Percentiles rank a stretch among this genome's conserved stretches.
These are phyloP conservation scores for Parachaetomium inaequale DNA, from an alignment of 495 filamentous ascomycete genomes.

Conservation along the genomic window DNA sequence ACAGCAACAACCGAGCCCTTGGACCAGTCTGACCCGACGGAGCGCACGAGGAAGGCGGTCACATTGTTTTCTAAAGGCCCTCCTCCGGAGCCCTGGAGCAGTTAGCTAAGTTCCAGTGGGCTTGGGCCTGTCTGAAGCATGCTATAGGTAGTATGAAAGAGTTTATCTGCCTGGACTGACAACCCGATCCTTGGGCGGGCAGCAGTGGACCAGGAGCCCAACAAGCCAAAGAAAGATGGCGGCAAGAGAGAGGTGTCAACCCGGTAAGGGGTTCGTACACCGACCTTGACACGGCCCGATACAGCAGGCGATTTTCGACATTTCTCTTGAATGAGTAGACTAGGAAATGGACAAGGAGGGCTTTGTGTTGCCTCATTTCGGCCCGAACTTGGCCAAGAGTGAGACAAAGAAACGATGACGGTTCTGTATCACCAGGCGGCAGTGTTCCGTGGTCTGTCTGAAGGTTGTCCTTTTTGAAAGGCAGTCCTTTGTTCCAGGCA, in stretches of 20 bases:
- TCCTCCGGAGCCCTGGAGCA: slow-evolving; percentile 77
- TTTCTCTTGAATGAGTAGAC: too few species aligned
- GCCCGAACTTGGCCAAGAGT: too few species aligned
- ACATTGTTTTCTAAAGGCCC: slow-evolving; percentile 86
- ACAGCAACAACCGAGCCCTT: slow-evolving; percentile 80
- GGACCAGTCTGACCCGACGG: slow-evolving; percentile 69
- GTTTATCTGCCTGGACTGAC: neutral
- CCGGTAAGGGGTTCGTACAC: too few species aligned
- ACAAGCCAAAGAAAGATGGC: too few species aligned
- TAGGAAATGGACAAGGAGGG: neutral
- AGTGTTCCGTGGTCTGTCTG: neutral
- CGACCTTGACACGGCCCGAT: too few species aligned
- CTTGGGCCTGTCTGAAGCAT: neutral
- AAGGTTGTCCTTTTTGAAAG: neutral
- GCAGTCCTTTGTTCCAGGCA: neutral
- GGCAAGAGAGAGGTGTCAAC: neutral
- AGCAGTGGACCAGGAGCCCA: too few species aligned
- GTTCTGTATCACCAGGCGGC: neutral
- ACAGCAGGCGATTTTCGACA: too few species aligned
- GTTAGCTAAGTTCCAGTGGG: slow-evolving; percentile 20
- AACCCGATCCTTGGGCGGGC: neutral
- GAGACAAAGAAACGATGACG: neutral
- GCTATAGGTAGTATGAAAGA: neutral
- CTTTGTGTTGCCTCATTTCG: neutral
- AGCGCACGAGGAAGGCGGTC: slow-evolving; percentile 84